Evolutionary conservation across 2,329 filamentous ascomycete species (phyloP).

Genomic region (Botryotinia convoluta): DNA sequence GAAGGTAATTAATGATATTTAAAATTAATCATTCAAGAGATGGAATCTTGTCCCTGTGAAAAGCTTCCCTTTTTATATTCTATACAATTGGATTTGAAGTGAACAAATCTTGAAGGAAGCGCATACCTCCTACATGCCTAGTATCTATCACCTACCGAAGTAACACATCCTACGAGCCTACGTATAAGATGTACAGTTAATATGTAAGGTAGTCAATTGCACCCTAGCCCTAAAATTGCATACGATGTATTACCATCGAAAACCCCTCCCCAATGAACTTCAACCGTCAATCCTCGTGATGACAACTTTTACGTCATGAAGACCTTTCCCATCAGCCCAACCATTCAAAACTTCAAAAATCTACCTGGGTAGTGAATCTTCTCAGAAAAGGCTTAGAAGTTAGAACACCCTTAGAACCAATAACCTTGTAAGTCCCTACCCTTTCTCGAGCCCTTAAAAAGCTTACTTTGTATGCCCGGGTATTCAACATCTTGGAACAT

Average conservation of each 20-base stretch:
- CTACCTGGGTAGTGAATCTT: neutral
- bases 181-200: neutral
- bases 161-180: neutral
- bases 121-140: neutral
- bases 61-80: neutral
- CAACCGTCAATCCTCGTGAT: neutral
- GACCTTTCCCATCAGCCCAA: neutral
- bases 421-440: neutral
- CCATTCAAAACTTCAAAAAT: neutral
- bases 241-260: neutral
- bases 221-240: neutral
- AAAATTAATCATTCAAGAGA: neutral
- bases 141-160: neutral
- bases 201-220: neutral
- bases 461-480: neutral
- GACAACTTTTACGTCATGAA: conserved; percentile 3
- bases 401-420: neutral
- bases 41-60: neutral
- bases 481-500: neutral
- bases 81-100: neutral
- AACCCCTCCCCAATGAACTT: neutral
- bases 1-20: neutral
- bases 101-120: neutral
- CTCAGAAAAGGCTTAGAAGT: neutral
- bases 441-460: neutral